Conservation (phyloP, 176 grass and related monocot genomes). For the Eleusine indica region DNA sequence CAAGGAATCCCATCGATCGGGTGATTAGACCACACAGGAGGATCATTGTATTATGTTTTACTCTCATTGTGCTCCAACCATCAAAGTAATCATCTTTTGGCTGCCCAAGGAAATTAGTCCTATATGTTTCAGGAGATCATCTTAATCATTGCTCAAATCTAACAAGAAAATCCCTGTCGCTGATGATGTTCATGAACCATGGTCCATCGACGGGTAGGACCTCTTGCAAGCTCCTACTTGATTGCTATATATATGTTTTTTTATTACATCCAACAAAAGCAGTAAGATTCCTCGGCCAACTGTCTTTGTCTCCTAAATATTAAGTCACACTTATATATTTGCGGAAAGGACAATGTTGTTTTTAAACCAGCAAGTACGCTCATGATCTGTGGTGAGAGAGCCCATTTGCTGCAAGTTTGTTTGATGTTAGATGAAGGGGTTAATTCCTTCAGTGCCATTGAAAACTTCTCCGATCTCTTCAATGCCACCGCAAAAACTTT, state of each 20-base stretch:
- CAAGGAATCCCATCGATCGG: constrained; percentile 26
- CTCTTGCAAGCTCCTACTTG: constrained; percentile 33
- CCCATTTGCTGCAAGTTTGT: constrained; percentile 37
- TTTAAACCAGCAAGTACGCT: constrained; percentile 42
- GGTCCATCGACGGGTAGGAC: not conserved
- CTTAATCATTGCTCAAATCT: constrained; percentile 52
- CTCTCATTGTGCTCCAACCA: constrained; percentile 41
- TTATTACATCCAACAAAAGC: constrained; percentile 37
- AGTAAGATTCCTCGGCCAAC: constrained; percentile 44
- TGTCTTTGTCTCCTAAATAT: constrained; percentile 45
- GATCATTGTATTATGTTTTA: constrained; percentile 36
- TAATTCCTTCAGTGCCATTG: too few species aligned
- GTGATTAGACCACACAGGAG: constrained; percentile 12
- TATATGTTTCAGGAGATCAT: constrained; percentile 33
- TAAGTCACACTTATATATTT: constrained; percentile 38
- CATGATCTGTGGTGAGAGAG: constrained; percentile 33
- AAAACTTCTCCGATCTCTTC: too few species aligned
- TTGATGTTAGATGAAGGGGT: constrained; percentile 8
- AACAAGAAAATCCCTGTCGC: not conserved
- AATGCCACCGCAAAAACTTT: too few species aligned
- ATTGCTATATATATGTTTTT: not conserved
- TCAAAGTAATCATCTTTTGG: constrained; percentile 43
- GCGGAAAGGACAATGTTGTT: constrained; percentile 33
- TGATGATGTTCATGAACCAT: not conserved
- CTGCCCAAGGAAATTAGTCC: constrained; percentile 33